Evolutionary conservation across 768 basidiomycete species (phyloP).

Genomic region (Podaxis sp.): DNA sequence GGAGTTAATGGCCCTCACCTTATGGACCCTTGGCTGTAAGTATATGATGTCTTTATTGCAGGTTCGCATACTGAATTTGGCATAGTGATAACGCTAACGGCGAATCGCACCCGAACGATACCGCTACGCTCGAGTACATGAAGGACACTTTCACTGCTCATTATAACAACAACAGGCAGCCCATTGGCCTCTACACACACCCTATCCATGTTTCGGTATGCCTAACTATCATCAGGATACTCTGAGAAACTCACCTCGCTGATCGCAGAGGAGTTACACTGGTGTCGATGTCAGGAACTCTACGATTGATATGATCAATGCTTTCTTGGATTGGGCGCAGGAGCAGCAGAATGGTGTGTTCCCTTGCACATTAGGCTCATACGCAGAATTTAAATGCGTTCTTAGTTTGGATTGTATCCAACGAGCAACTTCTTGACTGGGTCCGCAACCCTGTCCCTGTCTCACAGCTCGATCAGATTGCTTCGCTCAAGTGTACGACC

Average conservation of each 20-base stretch:
- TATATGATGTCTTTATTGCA: conserved; percentile 8
- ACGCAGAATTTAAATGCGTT: not conserved
- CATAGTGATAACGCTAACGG: conserved; percentile 56
- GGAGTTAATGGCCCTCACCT: conserved; percentile 60
- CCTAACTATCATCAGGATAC: not conserved
- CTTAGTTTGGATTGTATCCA: conserved; percentile 73
- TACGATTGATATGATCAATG: conserved; percentile 74
- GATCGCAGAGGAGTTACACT: conserved; percentile 50
- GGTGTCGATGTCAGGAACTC: conserved; percentile 48
- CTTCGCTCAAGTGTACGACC: conserved; percentile 59
- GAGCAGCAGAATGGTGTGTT: conserved; percentile 56
- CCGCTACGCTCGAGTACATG: conserved; percentile 69
- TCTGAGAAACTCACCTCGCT: not conserved
- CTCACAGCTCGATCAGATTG: conserved; percentile 52
- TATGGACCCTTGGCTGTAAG: conserved; percentile 84
- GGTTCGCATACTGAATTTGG: not conserved
- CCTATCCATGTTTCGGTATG: conserved; percentile 71
- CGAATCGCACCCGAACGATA: conserved; percentile 46
- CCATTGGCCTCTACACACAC: conserved; percentile 80
- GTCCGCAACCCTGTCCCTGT: conserved; percentile 65
- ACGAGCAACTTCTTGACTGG: conserved; percentile 72
- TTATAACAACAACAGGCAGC: conserved; percentile 73
- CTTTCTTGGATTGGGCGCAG: conserved; percentile 82
- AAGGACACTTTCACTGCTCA: conserved; percentile 71
- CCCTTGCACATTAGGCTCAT: not conserved